phyloP scores from a whole-genome alignment of 1,139 yeast species.

The Blastobotrys malaysiensis region DNA sequence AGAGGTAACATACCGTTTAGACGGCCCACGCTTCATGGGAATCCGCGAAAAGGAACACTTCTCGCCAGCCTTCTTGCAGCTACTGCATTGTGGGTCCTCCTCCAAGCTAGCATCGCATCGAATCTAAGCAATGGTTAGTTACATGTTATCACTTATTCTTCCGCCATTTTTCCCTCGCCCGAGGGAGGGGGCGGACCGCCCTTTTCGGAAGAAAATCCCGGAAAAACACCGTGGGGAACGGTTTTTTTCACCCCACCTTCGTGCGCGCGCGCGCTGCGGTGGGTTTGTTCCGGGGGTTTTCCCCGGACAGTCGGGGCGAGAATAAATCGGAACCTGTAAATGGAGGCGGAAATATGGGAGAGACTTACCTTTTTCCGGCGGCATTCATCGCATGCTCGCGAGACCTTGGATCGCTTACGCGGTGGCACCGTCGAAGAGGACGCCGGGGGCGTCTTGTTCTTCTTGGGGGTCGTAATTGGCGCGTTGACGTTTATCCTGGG shows the following conservation, averaged over 20 bases:
- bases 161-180: neutral
- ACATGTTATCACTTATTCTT: conserved; percentile 1
- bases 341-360: neutral
- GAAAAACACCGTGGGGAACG: conserved; percentile 8
- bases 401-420: conserved; percentile 39
- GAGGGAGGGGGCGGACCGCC: neutral
- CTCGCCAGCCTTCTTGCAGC: conserved; percentile 37
- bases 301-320: conserved; percentile 2
- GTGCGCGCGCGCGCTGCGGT: neutral
- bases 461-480: neutral
- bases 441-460: conserved; percentile 3
- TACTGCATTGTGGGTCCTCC: conserved; percentile 32
- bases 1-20: conserved; percentile 27
- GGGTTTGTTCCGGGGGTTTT: neutral
- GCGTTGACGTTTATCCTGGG: neutral
- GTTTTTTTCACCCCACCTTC: neutral
- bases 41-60: conserved; percentile 38
- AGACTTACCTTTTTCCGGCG: conserved; percentile 36
- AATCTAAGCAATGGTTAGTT: conserved; percentile 28
- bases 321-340: neutral
- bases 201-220: conserved; percentile 2
- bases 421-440: conserved; percentile 22
- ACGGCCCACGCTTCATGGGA: conserved; percentile 42
- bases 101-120: conserved; percentile 37
- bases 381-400: conserved; percentile 42